Conservation (phyloP, 2,329 filamentous ascomycete genomes). For the Penicillium sp. region DNA sequence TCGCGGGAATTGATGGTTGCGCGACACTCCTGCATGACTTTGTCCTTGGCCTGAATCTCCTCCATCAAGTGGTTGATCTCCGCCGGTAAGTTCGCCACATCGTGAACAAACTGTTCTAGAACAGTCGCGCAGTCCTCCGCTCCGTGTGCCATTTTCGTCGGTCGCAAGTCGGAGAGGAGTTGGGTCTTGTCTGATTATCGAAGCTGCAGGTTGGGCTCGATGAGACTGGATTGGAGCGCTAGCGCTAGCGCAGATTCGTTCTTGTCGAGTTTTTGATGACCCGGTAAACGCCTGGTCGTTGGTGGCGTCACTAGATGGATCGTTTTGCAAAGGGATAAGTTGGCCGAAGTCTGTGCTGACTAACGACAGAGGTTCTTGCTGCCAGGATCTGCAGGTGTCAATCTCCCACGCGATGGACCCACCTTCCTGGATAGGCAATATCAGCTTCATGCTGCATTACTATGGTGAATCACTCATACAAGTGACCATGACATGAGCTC, state of each 20-base stretch:
- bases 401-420: background rate
- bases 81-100: constrained; percentile 63
- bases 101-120: constrained; percentile 67
- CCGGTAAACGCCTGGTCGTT: background rate
- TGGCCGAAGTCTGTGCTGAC: constrained; percentile 2
- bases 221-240: background rate
- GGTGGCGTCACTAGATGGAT: background rate
- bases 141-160: constrained; percentile 45
- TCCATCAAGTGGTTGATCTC: constrained; percentile 68
- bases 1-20: constrained; percentile 61
- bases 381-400: background rate
- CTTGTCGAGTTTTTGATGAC: background rate
- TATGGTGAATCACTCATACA: no score
- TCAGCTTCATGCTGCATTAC: no score
- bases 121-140: constrained; percentile 65
- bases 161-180: background rate
- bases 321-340: background rate
- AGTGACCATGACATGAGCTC: no score
- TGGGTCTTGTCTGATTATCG: background rate
- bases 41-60: constrained; percentile 67
- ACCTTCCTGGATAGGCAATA: no score
- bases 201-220: background rate
- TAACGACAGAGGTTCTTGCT: background rate
- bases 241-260: background rate
- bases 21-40: constrained; percentile 59